Conservation (phyloP, 2,329 filamentous ascomycete genomes). For the Fusarium euwallaceae region DNA sequence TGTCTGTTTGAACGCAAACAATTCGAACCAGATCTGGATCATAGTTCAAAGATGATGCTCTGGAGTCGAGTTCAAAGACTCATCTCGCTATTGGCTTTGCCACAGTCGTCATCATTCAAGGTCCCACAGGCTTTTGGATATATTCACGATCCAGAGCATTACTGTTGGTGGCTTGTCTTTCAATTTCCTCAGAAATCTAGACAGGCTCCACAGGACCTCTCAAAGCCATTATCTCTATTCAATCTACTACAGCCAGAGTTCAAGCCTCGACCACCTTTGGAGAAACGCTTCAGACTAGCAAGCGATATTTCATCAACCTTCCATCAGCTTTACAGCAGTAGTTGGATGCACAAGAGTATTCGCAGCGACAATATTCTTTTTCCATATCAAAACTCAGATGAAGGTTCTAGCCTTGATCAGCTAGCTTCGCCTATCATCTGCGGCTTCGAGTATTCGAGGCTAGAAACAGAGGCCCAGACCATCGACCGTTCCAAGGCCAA, state of each 20-base stretch:
- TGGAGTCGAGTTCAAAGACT: constrained; percentile 11
- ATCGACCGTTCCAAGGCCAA: neutral
- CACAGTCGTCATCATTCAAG: neutral
- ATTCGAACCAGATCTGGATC: neutral
- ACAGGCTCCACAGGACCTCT: neutral
- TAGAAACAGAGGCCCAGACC: constrained; percentile 3
- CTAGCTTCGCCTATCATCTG: neutral
- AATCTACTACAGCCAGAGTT: neutral
- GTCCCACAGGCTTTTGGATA: neutral
- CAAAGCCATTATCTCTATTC: neutral
- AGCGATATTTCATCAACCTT: neutral
- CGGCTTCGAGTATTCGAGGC: constrained; percentile 5
- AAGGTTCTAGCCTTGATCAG: neutral
- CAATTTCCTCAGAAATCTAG: neutral
- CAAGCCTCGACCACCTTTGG: neutral
- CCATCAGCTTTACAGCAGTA: constrained; percentile 5
- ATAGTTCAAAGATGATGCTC: neutral
- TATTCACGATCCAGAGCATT: neutral
- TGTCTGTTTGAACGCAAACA: neutral
- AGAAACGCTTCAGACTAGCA: constrained; percentile 1
- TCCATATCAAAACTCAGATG: neutral
- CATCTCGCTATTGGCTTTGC: neutral
- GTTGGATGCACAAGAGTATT: constrained; percentile 12
- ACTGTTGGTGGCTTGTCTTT: constrained; percentile 13
- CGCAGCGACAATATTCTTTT: constrained; percentile 4